phyloP scores from a whole-genome alignment of 805 yeast genomes.

The Ogataea philodendri region DNA sequence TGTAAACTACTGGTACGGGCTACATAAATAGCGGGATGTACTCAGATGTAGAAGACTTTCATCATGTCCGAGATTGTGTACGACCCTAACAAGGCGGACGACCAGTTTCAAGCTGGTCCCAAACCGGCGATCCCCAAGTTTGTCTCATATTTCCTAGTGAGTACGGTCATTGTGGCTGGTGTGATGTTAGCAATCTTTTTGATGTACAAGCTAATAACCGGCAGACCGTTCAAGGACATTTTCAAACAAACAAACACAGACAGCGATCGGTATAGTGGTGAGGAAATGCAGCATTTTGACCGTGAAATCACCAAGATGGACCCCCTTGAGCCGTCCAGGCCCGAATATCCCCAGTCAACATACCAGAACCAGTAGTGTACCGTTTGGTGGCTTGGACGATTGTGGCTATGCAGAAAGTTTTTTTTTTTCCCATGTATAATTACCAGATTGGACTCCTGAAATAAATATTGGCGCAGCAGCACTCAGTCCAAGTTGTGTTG shows the following conservation, averaged over 20 bases:
- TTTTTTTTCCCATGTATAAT: too few relatives aligned
- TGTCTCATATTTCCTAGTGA: conserved; percentile 6
- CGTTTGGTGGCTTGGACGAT: conserved; percentile 3
- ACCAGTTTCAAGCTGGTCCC: not conserved
- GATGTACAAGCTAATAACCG: conserved; percentile 10
- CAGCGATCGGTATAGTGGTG: conserved; percentile 9
- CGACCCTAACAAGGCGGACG: conserved; percentile 3
- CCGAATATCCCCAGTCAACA: conserved; percentile 1
- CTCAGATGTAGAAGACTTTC: too few relatives aligned
- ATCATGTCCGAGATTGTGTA: conserved; percentile 8
- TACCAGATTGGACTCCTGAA: conserved; percentile 10
- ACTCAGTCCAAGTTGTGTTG: too few relatives aligned
- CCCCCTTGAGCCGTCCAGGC: conserved; percentile 10
- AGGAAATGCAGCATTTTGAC: conserved; percentile 12
- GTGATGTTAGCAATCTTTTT: conserved; percentile 10
- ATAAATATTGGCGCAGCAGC: conserved; percentile 13
- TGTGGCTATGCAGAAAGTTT: conserved; percentile 12
- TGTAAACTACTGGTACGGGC: not conserved
- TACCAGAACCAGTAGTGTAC: conserved; percentile 7
- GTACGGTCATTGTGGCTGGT: conserved; percentile 10
- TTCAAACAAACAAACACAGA: conserved; percentile 3
- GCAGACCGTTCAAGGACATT: conserved; percentile 2
- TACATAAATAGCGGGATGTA: conserved; percentile 1
- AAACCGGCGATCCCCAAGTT: conserved; percentile 6
- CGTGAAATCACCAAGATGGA: conserved; percentile 9